Evolutionary conservation across 2,329 filamentous ascomycete species (phyloP), one percentile per base, ranked within the genome.

Genomic region (Diaporthe destruens): DNA sequence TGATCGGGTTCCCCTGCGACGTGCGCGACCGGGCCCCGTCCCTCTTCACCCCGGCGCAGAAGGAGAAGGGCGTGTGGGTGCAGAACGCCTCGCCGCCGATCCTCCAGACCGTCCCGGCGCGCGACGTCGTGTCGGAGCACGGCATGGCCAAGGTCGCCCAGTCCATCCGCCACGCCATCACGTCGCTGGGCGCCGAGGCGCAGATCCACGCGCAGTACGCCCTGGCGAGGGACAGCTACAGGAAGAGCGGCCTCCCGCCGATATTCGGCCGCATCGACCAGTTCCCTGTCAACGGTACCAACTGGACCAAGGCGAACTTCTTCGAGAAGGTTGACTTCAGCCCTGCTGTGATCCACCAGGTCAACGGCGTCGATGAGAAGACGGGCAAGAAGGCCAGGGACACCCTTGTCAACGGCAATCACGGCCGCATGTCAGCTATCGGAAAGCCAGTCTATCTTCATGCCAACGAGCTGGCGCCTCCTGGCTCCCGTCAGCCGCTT

Each of bases 121-220:
- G 34, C n/a, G 56, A 63, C 47, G 44, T 71, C 8, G 42, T 63
- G 23, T 51, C 68, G 6, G 68, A 63, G 2, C 56, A 53, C 23
- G 56, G 51, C 42, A 20, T 71, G 42, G n/a, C 72, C 75, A 76
- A 44, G 53, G 72, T 77, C 2, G 81, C 80, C 1, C 71, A 71
- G 8, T 42, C 73, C 32, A 76, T 83, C 34, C 79, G 81, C 20
- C 69, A 71, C 2, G 71, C 78, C 6, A 81, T 83, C 69, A 72
- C 71, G 20, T 76, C 79, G 69, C 80, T 79, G 56, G 79, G 79
- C 20, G 80, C 80, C 4, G 75, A 78, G 2, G 77, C 71, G 3
- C 82, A 84, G 75, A 75, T 82, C 61, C 80, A 83, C 73, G 84
- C 79, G 54, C 82, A 79, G 74, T 77, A 75, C n/a, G 74, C 76